Evolutionary conservation across 2,329 filamentous ascomycete species (phyloP).

Genomic region (Penicillium sp.): DNA sequence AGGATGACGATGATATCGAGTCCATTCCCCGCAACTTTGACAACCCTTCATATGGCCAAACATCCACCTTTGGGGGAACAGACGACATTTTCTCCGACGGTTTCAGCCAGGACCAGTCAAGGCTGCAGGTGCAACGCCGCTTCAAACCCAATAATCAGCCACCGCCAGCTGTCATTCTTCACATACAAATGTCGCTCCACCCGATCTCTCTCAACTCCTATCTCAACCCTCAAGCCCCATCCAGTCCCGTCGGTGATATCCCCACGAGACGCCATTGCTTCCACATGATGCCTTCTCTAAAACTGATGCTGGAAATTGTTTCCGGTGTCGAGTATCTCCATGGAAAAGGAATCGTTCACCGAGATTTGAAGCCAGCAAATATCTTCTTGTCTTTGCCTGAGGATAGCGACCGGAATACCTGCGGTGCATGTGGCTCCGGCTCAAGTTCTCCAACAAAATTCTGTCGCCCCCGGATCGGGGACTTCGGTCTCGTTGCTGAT

Average conservation of each 20-base stretch:
- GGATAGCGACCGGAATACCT: constrained; percentile 48
- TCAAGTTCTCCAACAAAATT: constrained; percentile 36
- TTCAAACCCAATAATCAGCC: constrained; percentile 25
- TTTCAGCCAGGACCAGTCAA: constrained; percentile 35
- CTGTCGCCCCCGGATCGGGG: constrained; percentile 62
- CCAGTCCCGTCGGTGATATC: constrained; percentile 17
- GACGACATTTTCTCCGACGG: constrained; percentile 45
- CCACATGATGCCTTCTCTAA: constrained; percentile 57
- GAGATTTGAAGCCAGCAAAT: constrained; percentile 68
- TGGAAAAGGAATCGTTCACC: constrained; percentile 59
- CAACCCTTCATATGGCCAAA: constrained; percentile 29
- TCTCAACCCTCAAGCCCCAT: constrained; percentile 43
- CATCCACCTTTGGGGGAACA: constrained; percentile 36
- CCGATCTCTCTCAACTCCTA: constrained; percentile 62
- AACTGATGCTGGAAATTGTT: constrained; percentile 58
- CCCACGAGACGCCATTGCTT: constrained; percentile 57
- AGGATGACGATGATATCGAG: constrained; percentile 51
- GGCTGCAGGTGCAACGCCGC: constrained; percentile 30
- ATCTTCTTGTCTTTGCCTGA: constrained; percentile 59
- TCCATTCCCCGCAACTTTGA: constrained; percentile 46
- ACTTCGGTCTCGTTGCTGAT: constrained; percentile 65
- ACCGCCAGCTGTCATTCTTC: constrained; percentile 50
- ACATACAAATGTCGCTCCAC: constrained; percentile 68
- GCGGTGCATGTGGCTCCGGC: constrained; percentile 44
- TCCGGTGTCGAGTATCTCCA: constrained; percentile 66